phyloP scores from a whole-genome alignment of 2,329 filamentous ascomycete genomes.

The Aspergillus fumigatus region DNA sequence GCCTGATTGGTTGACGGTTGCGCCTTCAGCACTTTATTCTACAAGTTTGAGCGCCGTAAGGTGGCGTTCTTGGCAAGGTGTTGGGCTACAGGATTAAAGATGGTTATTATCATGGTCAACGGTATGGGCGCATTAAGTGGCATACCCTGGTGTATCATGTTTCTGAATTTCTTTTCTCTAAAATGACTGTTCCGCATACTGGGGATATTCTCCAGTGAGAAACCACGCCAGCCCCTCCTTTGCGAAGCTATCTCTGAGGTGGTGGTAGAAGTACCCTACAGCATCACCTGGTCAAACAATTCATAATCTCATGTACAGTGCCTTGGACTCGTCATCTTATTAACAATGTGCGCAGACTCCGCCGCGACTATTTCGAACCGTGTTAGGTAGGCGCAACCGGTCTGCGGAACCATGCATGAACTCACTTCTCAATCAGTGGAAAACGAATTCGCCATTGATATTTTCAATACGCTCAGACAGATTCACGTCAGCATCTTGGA shows the following conservation, averaged over 20 bases:
- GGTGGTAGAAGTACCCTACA: background rate
- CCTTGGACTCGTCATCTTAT: background rate
- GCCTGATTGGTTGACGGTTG: background rate
- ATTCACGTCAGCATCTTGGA: conserved; percentile 9
- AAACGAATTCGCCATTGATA: background rate
- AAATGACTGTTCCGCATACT: background rate
- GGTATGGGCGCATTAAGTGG: background rate
- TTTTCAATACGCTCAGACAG: conserved; percentile 13
- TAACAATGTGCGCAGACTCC: background rate
- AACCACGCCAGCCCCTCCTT: background rate
- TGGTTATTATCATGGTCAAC: background rate
- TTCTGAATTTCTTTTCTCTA: background rate
- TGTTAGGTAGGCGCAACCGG: background rate
- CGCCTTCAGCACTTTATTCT: background rate
- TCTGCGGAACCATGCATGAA: background rate
- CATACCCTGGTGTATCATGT: background rate
- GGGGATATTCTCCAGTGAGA: background rate
- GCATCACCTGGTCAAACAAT: background rate
- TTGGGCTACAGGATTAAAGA: background rate
- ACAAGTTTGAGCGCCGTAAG: background rate
- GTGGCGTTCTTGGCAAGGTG: background rate
- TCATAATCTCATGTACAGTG: background rate
- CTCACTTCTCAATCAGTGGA: background rate
- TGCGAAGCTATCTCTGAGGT: background rate
- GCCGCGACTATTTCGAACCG: background rate